These are phyloP conservation scores for Lolium multiflorum DNA, from an alignment of 176 grass and related monocot species.

Conservation along the genomic window DNA sequence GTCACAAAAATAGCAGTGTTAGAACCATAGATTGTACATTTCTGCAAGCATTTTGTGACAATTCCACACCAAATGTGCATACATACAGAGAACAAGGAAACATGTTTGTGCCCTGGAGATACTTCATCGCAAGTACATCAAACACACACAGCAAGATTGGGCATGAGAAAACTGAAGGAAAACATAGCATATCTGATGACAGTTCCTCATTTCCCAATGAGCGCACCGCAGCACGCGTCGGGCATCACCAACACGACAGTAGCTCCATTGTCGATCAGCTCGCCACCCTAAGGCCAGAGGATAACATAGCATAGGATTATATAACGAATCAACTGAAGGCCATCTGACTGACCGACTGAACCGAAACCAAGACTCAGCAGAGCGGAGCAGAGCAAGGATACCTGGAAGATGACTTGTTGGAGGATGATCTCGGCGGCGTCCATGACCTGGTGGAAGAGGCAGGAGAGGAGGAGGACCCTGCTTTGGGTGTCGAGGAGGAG, in stretches of 20 bases:
- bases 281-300: not conserved
- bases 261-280: not conserved
- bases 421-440: too few relatives aligned
- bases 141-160: not conserved
- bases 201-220: conserved; percentile 13
- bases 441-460: too few relatives aligned
- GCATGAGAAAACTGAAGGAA: not conserved
- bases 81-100: not conserved
- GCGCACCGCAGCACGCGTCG: not conserved
- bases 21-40: not conserved
- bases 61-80: not conserved
- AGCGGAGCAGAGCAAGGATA: not conserved
- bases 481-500: too few relatives aligned
- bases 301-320: too few relatives aligned
- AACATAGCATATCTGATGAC: not conserved
- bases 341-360: not conserved
- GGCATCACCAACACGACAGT: not conserved
- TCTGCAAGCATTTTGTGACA: not conserved
- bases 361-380: not conserved
- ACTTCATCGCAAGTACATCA: too few relatives aligned
- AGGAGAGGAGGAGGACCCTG: too few relatives aligned
- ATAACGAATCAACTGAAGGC: too few relatives aligned
- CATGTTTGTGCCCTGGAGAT: not conserved
- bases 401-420: not conserved
- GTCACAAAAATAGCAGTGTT: not conserved